These are phyloP conservation scores for Aspergillus sergii DNA, from an alignment of 2,329 filamentous ascomycete genomes.

Conservation along the genomic window DNA sequence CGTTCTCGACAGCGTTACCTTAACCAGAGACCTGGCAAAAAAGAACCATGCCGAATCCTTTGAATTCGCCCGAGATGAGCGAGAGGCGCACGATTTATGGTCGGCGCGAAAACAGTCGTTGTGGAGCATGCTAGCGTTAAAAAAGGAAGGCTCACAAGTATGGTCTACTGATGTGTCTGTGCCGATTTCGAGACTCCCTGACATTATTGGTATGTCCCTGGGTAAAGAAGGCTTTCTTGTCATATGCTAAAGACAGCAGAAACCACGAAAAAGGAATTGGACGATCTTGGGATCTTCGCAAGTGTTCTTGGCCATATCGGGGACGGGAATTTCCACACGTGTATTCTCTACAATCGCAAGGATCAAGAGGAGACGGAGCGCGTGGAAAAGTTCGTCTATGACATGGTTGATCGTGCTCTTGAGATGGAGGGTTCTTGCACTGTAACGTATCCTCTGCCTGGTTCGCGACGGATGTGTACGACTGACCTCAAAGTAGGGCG, in stretches of 20 bases:
- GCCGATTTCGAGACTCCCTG: slow-evolving; percentile 61
- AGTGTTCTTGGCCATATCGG: slow-evolving; percentile 88
- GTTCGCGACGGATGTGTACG: neutral
- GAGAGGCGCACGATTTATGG: slow-evolving; percentile 61
- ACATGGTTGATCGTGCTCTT: slow-evolving; percentile 87
- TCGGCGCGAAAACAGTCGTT: slow-evolving; percentile 62
- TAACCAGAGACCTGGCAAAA: slow-evolving; percentile 69
- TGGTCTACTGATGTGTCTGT: slow-evolving; percentile 66
- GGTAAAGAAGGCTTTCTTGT: neutral
- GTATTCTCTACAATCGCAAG: slow-evolving; percentile 80
- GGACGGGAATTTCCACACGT: slow-evolving; percentile 93
- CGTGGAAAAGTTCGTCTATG: slow-evolving; percentile 79
- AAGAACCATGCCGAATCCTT: slow-evolving; percentile 59
- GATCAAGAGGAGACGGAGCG: slow-evolving; percentile 71
- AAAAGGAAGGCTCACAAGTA: slow-evolving; percentile 58
- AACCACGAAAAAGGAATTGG: slow-evolving; percentile 85
- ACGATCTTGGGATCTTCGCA: slow-evolving; percentile 81
- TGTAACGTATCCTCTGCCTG: slow-evolving; percentile 31
- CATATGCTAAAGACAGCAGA: slow-evolving; percentile 54
- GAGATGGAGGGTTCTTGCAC: slow-evolving; percentile 95
- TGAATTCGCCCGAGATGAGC: slow-evolving; percentile 57
- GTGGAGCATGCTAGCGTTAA: slow-evolving; percentile 63
- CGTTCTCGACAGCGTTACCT: slow-evolving; percentile 75
- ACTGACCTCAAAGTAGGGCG: slow-evolving; percentile 53
- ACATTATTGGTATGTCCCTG: slow-evolving; percentile 57